Evolutionary conservation across 805 yeast genomes (phyloP).

Genomic region (Metschnikowia cubensis): DNA sequence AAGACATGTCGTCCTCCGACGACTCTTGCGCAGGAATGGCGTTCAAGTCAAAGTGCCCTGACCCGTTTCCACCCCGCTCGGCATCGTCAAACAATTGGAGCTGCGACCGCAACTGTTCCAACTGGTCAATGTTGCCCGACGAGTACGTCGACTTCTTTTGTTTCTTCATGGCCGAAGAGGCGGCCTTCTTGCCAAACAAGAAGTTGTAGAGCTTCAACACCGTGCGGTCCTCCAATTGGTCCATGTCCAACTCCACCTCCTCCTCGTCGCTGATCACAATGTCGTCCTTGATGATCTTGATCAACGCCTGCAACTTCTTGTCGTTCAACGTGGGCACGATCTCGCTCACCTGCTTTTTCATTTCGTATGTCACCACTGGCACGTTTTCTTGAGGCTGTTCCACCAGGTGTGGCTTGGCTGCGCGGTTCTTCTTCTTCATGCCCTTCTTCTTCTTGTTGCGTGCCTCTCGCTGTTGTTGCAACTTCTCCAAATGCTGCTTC

Average conservation of each 20-base stretch:
- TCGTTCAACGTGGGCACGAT: conserved; percentile 75
- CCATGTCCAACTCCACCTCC: conserved; percentile 90
- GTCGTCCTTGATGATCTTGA: conserved; percentile 78
- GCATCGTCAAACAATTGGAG: conserved; percentile 43
- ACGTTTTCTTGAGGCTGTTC: conserved; percentile 22
- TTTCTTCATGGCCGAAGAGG: conserved; percentile 40
- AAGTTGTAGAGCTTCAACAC: conserved; percentile 79
- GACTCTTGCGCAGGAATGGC: conserved; percentile 38
- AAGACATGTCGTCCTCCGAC: conserved; percentile 49
- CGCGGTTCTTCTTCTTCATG: conserved; percentile 30
- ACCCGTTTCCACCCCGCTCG: conserved; percentile 19
- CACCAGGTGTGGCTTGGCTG: conserved; percentile 21
- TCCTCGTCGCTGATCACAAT: conserved; percentile 67
- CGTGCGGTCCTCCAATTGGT: conserved; percentile 80
- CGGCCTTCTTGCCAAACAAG: conserved; percentile 49
- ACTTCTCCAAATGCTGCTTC: conserved; percentile 65
- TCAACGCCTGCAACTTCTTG: conserved; percentile 75
- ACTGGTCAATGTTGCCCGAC: conserved; percentile 41
- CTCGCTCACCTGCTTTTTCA: conserved; percentile 92
- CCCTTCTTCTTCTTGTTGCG: conserved; percentile 40
- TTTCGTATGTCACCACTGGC: conserved; percentile 76
- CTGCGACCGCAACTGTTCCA: conserved; percentile 61
- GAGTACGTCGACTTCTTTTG: conserved; percentile 34
- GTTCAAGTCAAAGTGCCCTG: conserved; percentile 28
- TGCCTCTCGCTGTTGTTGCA: conserved; percentile 59